A percentile compares a stretch with the other conserved stretches of the same genome.
These are phyloP conservation scores for Hyaloscypha bicolor DNA, from an alignment of 495 filamentous ascomycete genomes.

Conservation along the genomic window DNA sequence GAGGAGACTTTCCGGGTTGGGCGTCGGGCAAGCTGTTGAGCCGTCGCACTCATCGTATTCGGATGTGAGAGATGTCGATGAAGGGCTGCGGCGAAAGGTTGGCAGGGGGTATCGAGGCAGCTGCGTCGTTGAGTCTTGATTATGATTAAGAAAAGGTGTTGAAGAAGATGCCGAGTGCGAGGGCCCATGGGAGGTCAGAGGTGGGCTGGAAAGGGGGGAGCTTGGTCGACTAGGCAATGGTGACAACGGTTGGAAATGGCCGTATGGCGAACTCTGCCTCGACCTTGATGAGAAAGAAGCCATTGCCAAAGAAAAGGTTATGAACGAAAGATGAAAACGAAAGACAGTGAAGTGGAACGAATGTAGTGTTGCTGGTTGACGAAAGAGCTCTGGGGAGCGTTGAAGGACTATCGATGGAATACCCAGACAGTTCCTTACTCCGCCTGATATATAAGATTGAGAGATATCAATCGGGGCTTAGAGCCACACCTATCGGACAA, in stretches of 20 bases:
- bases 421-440: neutral
- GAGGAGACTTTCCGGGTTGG: slow-evolving; percentile 2
- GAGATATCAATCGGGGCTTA: no score
- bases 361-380: neutral
- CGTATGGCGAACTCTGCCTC: neutral
- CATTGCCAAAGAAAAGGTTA: neutral
- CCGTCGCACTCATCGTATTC: slow-evolving; percentile 3
- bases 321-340: neutral
- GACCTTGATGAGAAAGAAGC: neutral
- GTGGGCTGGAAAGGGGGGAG: neutral
- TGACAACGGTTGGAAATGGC: neutral
- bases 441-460: no score
- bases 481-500: no score
- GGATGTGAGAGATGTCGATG: slow-evolving; percentile 1
- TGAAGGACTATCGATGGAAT: neutral
- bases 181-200: neutral
- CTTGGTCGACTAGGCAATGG: neutral
- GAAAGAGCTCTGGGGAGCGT: neutral
- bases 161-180: neutral
- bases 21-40: slow-evolving; percentile 9
- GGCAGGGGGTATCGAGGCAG: slow-evolving; percentile 11
- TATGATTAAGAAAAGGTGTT: neutral
- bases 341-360: neutral
- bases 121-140: slow-evolving; percentile 3
- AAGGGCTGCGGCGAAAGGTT: slow-evolving; percentile 6